These are phyloP conservation scores for Fraxinus floribunda DNA, from an alignment of 305 asterid species.

Conservation along the genomic window DNA sequence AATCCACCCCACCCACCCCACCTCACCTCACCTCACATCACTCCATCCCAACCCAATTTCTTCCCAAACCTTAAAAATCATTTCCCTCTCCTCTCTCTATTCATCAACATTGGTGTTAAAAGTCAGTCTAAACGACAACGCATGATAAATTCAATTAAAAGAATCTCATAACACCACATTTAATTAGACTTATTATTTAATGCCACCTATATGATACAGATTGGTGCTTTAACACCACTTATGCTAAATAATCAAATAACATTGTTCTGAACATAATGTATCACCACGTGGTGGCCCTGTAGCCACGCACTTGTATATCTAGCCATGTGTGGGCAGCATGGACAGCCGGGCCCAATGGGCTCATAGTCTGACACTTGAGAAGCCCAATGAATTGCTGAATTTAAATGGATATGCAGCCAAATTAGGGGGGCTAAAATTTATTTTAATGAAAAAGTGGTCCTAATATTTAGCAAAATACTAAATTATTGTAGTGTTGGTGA, in stretches of 20 bases:
- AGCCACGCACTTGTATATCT: slow-evolving; percentile 30
- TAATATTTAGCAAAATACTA: neutral
- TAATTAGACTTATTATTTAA: no score
- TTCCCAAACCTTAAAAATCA: no score
- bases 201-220: no score
- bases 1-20: neutral
- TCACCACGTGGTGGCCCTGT: slow-evolving; percentile 30
- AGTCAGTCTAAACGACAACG: no score
- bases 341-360: slow-evolving; percentile 34
- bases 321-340: slow-evolving; percentile 1
- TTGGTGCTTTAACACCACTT: no score
- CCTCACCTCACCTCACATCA: no score
- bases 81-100: no score
- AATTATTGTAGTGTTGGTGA: neutral
- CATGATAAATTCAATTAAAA: no score
- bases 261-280: neutral
- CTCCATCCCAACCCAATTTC: no score
- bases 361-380: slow-evolving; percentile 29
- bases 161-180: no score
- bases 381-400: neutral
- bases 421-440: neutral
- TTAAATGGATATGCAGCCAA: neutral
- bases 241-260: no score
- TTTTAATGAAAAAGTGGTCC: slow-evolving; percentile 13
- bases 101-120: no score